Evolutionary conservation across 495 filamentous ascomycete genomes (phyloP), one percentile per base, ranked within the genome.

Genomic region (Baudoinia panamericana): DNA sequence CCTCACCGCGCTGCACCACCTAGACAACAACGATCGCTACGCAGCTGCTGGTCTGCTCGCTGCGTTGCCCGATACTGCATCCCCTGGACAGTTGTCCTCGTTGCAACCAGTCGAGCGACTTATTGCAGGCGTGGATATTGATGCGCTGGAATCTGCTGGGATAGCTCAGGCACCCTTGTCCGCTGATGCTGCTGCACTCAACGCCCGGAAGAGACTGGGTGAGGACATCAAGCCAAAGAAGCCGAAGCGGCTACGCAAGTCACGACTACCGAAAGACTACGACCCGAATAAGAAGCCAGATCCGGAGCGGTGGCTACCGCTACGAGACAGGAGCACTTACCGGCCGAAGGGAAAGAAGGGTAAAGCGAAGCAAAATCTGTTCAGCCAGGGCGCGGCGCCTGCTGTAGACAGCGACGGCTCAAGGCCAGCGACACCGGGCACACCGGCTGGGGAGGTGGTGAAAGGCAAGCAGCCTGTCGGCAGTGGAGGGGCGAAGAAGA

Each of bases 321-420:
- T 96, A 41, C 71, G 78, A 34, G 90, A 99, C 54, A 70, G 90
- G 12, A 92, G 82, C 47, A 78, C 72, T 30, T 99, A 93, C 62
- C 64, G 79, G 35, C 87, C 87, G 11, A 93, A 92, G 63, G 85
- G 86, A 9, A 79, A 76, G 58, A 95, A 93, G 68, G 83, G 83
- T 9, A 87, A 84, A 69, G 82, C 80, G 65, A 86, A 82, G 70
- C 82, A 80, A 64, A 72, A 70, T 19, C 82, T 80, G 30, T 64
- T 78, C 22, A 94, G 84, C 9, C 90, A 97, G 63, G 90, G 90
- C 48, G 86, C 86, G 25, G 60, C 75, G 28, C 29, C 30, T 10
- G 19, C 32, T 19, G 17, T 23, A 10, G 72, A 75, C 57, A 77
- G 65, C 24, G 48, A 51, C 6, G 39, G 33, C 17, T 36, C 28